Percentiles rank a stretch among this genome's conserved stretches.
Conservation (phyloP, 805 yeast species). For the Wickerhamomyces rabaulensis region DNA sequence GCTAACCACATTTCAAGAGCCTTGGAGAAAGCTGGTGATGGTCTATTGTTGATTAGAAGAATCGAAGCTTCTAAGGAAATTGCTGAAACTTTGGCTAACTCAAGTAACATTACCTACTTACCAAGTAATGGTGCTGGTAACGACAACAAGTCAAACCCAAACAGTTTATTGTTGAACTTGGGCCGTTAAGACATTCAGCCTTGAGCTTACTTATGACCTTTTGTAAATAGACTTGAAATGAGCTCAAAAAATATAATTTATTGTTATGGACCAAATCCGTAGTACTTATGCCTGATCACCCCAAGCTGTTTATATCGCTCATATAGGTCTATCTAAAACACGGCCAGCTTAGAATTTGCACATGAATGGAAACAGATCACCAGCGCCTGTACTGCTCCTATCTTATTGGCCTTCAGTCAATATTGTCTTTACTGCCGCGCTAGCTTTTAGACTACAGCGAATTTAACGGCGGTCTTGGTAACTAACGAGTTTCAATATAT, state of each 20-base stretch:
- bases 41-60: slow-evolving; percentile 86
- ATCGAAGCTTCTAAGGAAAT: slow-evolving; percentile 96
- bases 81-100: slow-evolving; percentile 77
- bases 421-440: no score
- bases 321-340: no score
- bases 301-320: no score
- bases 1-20: slow-evolving; percentile 95
- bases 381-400: no score
- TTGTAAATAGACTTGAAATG: neutral
- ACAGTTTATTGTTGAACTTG: slow-evolving; percentile 58
- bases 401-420: no score
- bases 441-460: no score
- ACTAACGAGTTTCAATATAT: no score
- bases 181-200: slow-evolving; percentile 47
- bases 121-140: slow-evolving; percentile 49
- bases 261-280: neutral
- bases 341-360: no score
- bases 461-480: no score
- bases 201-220: neutral
- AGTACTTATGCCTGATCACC: no score
- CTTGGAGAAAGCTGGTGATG: slow-evolving; percentile 91
- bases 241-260: neutral
- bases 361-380: no score
- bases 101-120: slow-evolving; percentile 84
- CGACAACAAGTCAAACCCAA: slow-evolving; percentile 32